Evolutionary conservation across 2,329 filamentous ascomycete species (phyloP).

Genomic region (Colletotrichum acutatum): DNA sequence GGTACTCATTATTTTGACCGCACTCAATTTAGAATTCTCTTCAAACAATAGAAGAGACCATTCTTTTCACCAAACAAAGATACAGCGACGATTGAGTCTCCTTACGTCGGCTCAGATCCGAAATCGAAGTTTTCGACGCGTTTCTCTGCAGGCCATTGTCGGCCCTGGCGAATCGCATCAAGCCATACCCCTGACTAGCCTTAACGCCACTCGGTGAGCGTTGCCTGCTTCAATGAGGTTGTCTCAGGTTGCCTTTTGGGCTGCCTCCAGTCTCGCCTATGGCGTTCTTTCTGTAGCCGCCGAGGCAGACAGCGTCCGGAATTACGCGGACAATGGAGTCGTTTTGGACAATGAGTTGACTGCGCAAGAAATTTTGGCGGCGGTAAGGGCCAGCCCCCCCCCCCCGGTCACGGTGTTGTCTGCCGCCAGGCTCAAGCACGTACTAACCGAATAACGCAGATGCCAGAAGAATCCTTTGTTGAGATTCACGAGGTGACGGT

Average conservation of each 20-base stretch:
- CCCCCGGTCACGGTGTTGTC: no score
- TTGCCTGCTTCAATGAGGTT: constrained; percentile 4
- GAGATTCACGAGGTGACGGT: constrained; percentile 43
- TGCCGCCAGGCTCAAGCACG: no score
- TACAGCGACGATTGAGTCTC: not conserved
- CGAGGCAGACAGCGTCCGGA: not conserved
- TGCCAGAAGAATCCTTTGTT: constrained; percentile 23
- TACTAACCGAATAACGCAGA: not conserved
- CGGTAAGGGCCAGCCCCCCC: not conserved
- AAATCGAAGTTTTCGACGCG: not conserved
- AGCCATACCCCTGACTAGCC: not conserved
- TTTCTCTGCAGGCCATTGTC: not conserved
- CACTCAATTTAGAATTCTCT: not conserved
- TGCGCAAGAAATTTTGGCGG: not conserved
- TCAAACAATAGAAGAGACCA: not conserved
- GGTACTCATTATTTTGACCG: not conserved
- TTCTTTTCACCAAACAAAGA: not conserved
- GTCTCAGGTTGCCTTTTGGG: not conserved
- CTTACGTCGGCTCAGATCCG: not conserved
- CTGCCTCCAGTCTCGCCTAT: not conserved
- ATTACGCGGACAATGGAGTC: not conserved
- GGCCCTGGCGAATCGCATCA: not conserved
- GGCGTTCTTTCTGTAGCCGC: not conserved
- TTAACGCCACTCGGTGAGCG: not conserved
- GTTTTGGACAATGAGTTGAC: not conserved